A percentile compares a stretch with the other conserved stretches of the same genome.
Evolutionary conservation across 495 filamentous ascomycete species (phyloP).

Genomic region (Talaromyces liani): DNA sequence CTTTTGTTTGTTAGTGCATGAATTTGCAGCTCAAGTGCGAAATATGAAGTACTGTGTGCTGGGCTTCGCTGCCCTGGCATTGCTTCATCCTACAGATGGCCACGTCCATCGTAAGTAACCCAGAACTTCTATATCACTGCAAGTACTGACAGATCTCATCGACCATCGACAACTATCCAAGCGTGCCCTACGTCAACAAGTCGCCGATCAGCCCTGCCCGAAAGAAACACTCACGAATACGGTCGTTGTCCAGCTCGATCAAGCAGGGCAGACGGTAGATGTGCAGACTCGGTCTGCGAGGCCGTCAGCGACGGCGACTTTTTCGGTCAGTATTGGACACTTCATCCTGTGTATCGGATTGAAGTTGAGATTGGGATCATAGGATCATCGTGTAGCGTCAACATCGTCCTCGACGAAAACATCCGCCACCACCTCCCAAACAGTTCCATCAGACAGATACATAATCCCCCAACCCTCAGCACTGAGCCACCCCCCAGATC

Average conservation of each 20-base stretch:
- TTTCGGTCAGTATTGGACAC: background rate
- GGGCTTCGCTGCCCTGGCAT: conserved; percentile 14
- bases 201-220: conserved; percentile 20
- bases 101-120: conserved; percentile 36
- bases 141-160: background rate
- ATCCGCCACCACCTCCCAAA: background rate
- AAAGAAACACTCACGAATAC: background rate
- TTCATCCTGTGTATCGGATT: background rate
- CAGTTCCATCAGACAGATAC: background rate
- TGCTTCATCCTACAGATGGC: conserved; percentile 27
- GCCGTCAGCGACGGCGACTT: background rate
- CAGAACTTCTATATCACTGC: background rate
- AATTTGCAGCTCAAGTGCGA: no score
- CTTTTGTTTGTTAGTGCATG: no score
- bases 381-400: conserved; percentile 9
- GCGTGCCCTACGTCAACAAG: conserved; percentile 10
- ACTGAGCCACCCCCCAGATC: background rate
- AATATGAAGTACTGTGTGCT: background rate
- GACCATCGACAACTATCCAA: background rate
- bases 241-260: conserved; percentile 59
- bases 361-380: background rate
- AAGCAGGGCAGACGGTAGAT: conserved; percentile 39
- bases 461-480: background rate
- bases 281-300: background rate
- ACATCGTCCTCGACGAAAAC: background rate